A percentile compares a stretch with the other conserved stretches of the same genome.
Conservation (phyloP, 495 filamentous ascomycete species). For the Hyaloscypha finlandica region DNA sequence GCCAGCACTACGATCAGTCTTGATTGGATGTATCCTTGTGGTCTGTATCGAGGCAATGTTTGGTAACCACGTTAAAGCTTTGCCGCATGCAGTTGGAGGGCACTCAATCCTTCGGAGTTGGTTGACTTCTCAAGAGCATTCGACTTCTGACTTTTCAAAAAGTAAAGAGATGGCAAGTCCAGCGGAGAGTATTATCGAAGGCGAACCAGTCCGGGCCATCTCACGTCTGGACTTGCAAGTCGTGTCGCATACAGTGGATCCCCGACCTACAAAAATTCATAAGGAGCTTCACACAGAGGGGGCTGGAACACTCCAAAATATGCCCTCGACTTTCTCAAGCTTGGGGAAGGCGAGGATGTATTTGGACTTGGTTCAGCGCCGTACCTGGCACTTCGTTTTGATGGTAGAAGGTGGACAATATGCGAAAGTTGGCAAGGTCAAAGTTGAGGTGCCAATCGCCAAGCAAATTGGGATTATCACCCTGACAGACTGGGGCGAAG, state of each 20-base stretch:
- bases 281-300: background rate
- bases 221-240: background rate
- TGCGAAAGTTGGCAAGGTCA: background rate
- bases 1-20: background rate
- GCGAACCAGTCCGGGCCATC: background rate
- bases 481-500: too few species aligned
- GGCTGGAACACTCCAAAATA: background rate
- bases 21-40: background rate
- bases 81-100: background rate
- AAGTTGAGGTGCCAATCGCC: background rate
- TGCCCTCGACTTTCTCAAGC: background rate
- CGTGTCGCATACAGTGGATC: background rate
- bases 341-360: background rate
- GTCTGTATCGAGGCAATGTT: background rate
- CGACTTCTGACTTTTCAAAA: background rate
- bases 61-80: background rate
- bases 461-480: background rate
- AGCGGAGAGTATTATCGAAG: background rate
- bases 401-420: background rate
- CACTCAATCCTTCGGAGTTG: background rate
- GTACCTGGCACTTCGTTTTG: background rate
- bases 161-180: background rate
- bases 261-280: background rate
- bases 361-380: background rate
- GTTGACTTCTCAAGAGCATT: background rate